These are phyloP conservation scores for Fusarium luffae DNA, from an alignment of 2,329 filamentous ascomycete species.

Conservation along the genomic window DNA sequence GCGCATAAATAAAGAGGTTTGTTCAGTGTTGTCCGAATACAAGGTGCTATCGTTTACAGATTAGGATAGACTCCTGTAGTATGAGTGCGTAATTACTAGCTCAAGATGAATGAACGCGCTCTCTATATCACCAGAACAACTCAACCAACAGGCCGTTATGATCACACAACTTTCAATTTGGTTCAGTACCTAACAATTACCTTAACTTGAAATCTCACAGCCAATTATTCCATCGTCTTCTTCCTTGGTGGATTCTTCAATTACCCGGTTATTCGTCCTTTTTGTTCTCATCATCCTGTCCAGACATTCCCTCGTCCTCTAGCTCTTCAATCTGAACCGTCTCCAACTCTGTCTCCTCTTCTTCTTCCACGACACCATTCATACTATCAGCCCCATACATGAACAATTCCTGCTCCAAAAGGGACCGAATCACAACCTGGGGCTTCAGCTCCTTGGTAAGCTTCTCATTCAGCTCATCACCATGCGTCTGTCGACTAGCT, in stretches of 20 bases:
- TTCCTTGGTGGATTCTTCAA: rapidly evolving
- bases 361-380: background rate
- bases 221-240: background rate
- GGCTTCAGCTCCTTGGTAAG: background rate
- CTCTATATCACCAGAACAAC: background rate
- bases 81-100: no score
- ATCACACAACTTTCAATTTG: background rate
- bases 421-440: background rate
- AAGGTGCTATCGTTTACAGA: no score
- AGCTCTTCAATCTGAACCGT: rapidly evolving
- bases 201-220: no score
- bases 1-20: no score
- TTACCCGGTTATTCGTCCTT: background rate
- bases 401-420: background rate
- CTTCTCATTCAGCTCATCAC: conserved; percentile 4
- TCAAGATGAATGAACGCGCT: no score
- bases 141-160: no score
- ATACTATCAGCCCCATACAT: background rate
- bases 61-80: no score
- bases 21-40: no score
- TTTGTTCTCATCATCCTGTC: background rate
- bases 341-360: background rate
- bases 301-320: rapidly evolving
- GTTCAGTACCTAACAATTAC: background rate
- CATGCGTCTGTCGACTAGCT: background rate